A percentile compares a stretch with the other conserved stretches of the same genome.
Evolutionary conservation across 2,329 filamentous ascomycete species (phyloP).

Genomic region (Trichophyton mentagrophytes): DNA sequence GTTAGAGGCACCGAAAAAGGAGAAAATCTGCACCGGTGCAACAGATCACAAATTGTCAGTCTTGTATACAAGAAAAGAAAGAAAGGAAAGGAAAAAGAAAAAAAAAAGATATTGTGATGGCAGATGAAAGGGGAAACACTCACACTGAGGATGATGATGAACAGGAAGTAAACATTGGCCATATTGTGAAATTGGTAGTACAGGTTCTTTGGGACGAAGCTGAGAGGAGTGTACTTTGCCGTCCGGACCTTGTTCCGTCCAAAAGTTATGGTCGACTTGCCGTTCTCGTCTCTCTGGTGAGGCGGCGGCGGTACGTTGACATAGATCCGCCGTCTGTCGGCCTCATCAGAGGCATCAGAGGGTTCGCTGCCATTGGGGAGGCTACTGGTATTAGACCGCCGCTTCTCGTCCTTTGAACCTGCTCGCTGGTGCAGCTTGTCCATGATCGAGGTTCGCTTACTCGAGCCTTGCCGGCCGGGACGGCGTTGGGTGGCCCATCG

Average conservation of each 20-base stretch:
- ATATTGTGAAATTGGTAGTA: conserved; percentile 98
- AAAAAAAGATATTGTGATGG: neutral
- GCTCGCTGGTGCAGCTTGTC: conserved; percentile 56
- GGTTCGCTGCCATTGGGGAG: conserved; percentile 20
- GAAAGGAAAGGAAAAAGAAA: neutral
- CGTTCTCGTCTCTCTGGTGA: conserved; percentile 66
- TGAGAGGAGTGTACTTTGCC: conserved; percentile 90
- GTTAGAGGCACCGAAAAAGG: conserved; percentile 86
- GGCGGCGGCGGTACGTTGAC: conserved; percentile 75
- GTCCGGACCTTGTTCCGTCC: conserved; percentile 94
- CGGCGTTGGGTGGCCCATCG: conserved; percentile 94
- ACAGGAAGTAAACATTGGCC: conserved; percentile 96
- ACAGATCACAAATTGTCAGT: conserved; percentile 8
- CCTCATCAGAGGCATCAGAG: conserved; percentile 23
- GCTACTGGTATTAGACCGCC: conserved; percentile 35
- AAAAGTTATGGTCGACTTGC: conserved; percentile 56
- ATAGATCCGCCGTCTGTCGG: conserved; percentile 51
- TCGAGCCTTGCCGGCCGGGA: conserved; percentile 57
- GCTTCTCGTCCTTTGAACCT: conserved; percentile 56
- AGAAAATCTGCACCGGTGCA: conserved; percentile 58
- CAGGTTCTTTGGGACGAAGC: conserved; percentile 90
- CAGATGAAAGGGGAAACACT: conserved; percentile 30
- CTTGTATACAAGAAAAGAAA: neutral
- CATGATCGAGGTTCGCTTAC: conserved; percentile 73
- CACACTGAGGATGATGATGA: conserved; percentile 88